Percentiles rank a stretch among this genome's conserved stretches.
Conservation (phyloP, 306 rosid genomes). For the Macrotyloma uniflorum region DNA sequence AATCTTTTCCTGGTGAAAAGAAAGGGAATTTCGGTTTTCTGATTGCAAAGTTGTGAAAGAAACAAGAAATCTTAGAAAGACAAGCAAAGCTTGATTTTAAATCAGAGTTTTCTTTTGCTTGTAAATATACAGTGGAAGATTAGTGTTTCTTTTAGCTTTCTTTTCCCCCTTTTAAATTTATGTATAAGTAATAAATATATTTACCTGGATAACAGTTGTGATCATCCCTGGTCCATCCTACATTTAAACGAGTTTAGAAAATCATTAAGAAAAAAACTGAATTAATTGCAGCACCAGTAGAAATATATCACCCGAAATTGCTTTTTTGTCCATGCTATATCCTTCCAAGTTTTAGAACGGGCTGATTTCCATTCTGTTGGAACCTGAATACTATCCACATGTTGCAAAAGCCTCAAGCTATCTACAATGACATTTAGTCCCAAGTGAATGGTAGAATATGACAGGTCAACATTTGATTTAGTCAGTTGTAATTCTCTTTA, state of each 20-base stretch:
- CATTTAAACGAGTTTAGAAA: constrained; percentile 33
- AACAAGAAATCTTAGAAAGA: background rate
- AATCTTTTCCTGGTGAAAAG: constrained; percentile 63
- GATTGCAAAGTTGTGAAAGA: constrained; percentile 1
- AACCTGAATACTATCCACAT: constrained; percentile 61
- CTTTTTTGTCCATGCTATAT: constrained; percentile 69
- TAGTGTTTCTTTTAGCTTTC: background rate
- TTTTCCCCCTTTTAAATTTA: background rate
- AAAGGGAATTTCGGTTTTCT: constrained; percentile 1
- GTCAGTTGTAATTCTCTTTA: background rate
- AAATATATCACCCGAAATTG: constrained; percentile 61
- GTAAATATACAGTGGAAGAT: background rate
- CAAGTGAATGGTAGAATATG: constrained; percentile 31
- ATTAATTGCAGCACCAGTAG: constrained; percentile 16
- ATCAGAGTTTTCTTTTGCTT: background rate
- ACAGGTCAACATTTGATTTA: background rate
- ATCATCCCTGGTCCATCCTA: constrained; percentile 84
- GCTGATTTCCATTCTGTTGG: constrained; percentile 72
- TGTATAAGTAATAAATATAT: background rate
- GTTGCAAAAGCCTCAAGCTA: constrained; percentile 85
- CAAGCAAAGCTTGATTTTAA: constrained; percentile 6
- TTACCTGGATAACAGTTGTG: constrained; percentile 70
- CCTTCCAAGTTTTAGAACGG: constrained; percentile 65
- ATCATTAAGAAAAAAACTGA: background rate
- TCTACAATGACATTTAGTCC: constrained; percentile 46